A percentile compares a stretch with the other conserved stretches of the same genome.
These are phyloP conservation scores for Adansonia digitata DNA, from an alignment of 345 rosid species.

Conservation along the genomic window DNA sequence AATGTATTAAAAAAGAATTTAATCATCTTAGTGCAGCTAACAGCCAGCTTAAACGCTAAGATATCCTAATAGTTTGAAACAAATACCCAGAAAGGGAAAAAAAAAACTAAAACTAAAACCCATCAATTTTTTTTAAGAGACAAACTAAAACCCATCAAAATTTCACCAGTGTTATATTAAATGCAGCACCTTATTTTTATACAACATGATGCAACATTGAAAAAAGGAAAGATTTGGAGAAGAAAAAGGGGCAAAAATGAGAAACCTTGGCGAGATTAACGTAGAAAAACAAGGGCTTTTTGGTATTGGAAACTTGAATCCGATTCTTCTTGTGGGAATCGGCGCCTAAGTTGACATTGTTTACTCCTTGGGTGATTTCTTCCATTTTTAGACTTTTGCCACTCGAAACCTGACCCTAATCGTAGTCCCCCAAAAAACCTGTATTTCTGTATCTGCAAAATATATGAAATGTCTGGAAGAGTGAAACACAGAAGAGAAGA, in stretches of 20 bases:
- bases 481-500: not conserved
- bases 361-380: conserved; percentile 66
- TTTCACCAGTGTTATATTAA: not conserved
- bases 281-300: conserved; percentile 89
- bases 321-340: conserved; percentile 73
- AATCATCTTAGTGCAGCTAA: not conserved
- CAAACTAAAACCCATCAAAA: not conserved
- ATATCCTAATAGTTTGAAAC: conserved; percentile 1
- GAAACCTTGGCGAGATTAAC: conserved; percentile 94
- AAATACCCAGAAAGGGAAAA: not conserved
- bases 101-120: no score
- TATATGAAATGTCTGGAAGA: not conserved
- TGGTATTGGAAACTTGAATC: conserved; percentile 92
- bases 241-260: not conserved
- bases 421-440: not conserved
- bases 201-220: not conserved
- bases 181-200: not conserved
- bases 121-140: no score
- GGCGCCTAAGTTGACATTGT: conserved; percentile 43
- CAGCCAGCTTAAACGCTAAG: not conserved
- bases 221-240: not conserved
- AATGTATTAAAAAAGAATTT: not conserved
- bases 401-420: conserved; percentile 19
- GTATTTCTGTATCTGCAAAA: not conserved
- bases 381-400: conserved; percentile 39